A percentile compares a stretch with the other conserved stretches of the same genome.
These are phyloP conservation scores for Monosporozyma siamensis DNA, from an alignment of 805 yeast genomes.

Conservation along the genomic window DNA sequence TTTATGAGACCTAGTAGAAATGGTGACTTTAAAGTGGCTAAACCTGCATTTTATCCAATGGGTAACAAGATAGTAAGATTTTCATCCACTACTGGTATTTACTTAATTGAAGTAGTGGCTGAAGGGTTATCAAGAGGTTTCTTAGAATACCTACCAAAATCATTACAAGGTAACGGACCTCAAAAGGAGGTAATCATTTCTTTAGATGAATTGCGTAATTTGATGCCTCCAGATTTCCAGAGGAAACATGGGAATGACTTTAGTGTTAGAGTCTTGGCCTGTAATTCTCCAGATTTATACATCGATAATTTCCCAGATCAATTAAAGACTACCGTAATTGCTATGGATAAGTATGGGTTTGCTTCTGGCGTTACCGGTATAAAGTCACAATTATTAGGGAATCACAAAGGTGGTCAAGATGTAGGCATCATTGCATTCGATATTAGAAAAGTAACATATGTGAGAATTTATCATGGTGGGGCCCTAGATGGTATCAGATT, in stretches of 20 bases:
- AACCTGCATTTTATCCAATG: slow-evolving; percentile 39
- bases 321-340: slow-evolving; percentile 11
- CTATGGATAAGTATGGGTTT: slow-evolving; percentile 26
- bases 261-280: slow-evolving; percentile 43
- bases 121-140: slow-evolving; percentile 46
- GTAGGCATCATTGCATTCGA: slow-evolving; percentile 24
- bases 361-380: slow-evolving; percentile 16
- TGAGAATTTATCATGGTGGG: slow-evolving; percentile 62
- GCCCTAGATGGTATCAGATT: slow-evolving; percentile 80
- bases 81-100: slow-evolving; percentile 57
- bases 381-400: slow-evolving; percentile 24
- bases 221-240: slow-evolving; percentile 25
- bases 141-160: slow-evolving; percentile 50
- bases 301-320: slow-evolving; percentile 40
- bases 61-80: slow-evolving; percentile 39
- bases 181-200: slow-evolving; percentile 43
- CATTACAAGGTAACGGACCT: slow-evolving; percentile 53
- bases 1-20: slow-evolving; percentile 29
- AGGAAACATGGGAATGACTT: slow-evolving; percentile 24
- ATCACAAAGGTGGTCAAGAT: slow-evolving; percentile 21
- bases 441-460: slow-evolving; percentile 32
- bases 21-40: slow-evolving; percentile 16
- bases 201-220: slow-evolving; percentile 36
- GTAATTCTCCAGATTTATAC: slow-evolving; percentile 51
- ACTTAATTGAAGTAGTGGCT: slow-evolving; percentile 58